These are phyloP conservation scores for Harringtonia lauricola DNA, from an alignment of 2,329 filamentous ascomycete genomes.

Conservation along the genomic window DNA sequence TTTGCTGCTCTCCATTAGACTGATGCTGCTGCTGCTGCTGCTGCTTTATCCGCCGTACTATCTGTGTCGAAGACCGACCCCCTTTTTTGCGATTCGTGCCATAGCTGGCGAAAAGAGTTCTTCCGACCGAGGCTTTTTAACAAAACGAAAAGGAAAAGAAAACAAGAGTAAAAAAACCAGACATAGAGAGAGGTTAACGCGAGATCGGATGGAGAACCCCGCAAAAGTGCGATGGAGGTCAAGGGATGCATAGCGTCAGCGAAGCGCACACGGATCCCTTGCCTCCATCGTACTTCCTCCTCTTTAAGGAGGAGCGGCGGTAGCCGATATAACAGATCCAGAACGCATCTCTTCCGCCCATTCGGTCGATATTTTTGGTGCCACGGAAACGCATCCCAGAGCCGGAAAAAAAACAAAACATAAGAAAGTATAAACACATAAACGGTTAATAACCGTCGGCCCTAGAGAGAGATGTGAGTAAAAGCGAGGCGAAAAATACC, in stretches of 20 bases:
- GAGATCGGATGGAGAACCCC: background rate
- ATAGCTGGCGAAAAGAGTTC: background rate
- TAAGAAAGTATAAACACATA: background rate
- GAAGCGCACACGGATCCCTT: background rate
- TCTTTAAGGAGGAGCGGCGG: background rate
- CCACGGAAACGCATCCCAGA: conserved; percentile 4
- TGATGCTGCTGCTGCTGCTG: conserved; percentile 8
- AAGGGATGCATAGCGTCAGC: background rate
- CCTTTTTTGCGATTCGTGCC: conserved; percentile 1
- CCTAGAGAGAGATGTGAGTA: background rate
- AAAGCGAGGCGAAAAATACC: background rate
- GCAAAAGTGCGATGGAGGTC: background rate
- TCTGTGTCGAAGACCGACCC: conserved; percentile 9
- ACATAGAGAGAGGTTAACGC: background rate
- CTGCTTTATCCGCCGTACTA: conserved; percentile 12
- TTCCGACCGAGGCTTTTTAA: background rate
- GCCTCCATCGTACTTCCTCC: background rate
- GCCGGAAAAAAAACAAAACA: background rate
- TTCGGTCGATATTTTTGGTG: conserved; percentile 2
- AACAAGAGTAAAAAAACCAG: background rate
- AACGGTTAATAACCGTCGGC: background rate
- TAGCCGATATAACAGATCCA: conserved; percentile 4
- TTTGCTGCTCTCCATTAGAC: conserved; percentile 8
- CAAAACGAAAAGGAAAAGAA: conserved; percentile 3
- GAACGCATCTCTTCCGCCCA: conserved; percentile 1